Evolutionary conservation across 208 protist species (phyloP).

Genomic region (Blechomonas ayalai): DNA sequence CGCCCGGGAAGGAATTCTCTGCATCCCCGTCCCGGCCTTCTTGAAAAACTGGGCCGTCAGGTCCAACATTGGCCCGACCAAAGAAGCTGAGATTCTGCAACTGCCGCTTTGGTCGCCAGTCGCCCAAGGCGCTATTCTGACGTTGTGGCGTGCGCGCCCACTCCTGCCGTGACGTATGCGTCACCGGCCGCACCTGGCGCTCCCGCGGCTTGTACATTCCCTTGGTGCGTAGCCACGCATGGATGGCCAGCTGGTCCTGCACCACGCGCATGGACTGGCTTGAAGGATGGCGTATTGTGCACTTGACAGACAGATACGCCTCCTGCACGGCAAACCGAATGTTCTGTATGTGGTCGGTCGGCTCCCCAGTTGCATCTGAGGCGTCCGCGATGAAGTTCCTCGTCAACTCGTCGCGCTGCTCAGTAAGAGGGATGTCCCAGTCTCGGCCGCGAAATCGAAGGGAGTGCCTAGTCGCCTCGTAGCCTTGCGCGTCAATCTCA

Average conservation of each 20-base stretch:
- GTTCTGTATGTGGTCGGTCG: conserved; percentile 34
- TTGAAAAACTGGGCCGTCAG: conserved; percentile 37
- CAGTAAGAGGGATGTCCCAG: conserved; percentile 60
- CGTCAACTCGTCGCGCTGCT: conserved; percentile 47
- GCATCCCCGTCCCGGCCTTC: conserved; percentile 39
- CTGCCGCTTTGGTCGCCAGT: conserved; percentile 7
- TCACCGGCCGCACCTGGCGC: conserved; percentile 16
- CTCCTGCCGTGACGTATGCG: neutral
- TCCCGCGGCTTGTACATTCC: conserved; percentile 44
- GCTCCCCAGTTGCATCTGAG: conserved; percentile 27
- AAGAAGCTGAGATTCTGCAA: conserved; percentile 38
- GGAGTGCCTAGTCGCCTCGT: conserved; percentile 51
- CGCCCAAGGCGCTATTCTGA: neutral
- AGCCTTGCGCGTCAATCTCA: conserved; percentile 58
- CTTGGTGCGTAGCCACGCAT: conserved; percentile 30
- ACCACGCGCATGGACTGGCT: conserved; percentile 27
- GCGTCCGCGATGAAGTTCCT: conserved; percentile 39
- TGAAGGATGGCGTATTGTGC: conserved; percentile 49
- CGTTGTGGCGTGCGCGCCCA: neutral
- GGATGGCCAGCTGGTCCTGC: conserved; percentile 34
- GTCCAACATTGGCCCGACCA: conserved; percentile 32
- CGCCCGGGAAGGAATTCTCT: no score
- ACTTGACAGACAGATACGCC: conserved; percentile 33
- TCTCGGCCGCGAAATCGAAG: conserved; percentile 57
- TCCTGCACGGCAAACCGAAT: conserved; percentile 50